Base-by-base conservation (phyloP, 2,329 filamentous ascomycete genomes). In the Aschersonia sp. region DNA sequence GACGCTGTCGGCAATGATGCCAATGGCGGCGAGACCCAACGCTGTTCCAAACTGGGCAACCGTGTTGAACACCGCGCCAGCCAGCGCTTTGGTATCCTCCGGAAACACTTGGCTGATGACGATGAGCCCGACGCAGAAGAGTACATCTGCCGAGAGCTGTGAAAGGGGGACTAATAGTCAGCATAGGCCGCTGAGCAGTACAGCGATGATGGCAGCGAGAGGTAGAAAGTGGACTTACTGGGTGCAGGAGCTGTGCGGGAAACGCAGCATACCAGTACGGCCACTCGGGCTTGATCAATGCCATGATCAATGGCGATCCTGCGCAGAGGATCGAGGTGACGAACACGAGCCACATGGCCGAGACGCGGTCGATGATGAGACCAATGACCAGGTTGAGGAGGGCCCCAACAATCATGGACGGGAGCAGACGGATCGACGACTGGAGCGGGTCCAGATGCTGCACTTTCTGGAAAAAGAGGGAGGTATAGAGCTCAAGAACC, bases 31-130 rank as follows among this genome's bases (percentile, higher is more conserved):
- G 7, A 72, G 51, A 1, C 69, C 69, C 11, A 73, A 54, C 0
- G 63, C 63, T 9, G 58, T 68, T 0, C 74, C 74, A 49, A 78
- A 68, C 52, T 78, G 73, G 1, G 67, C 63, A 4, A 71, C 60
- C 0, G 73, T 76, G 50, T 75, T 76, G 59, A 78, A 79, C 1
- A 79, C 73, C 0, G 71, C 74, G 0, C 75, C 76, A 0, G 73
- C 75, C 0, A 79, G 61, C 0, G 70, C 72, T 50, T 79, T 75
- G 1, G 65, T 75, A n/a, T 71, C 57, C 5, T 65, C 59, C 0
- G 72, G 69, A 52, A 78, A 78, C 4, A 63, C 66, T 29, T 71
- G 66, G 4, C 67, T 65, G 9, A 78, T 67, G 11, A 76, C 60
- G n/a, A 78, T 62, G 43, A 71, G 62, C 4, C 66, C 69, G 4